A percentile compares a stretch with the other conserved stretches of the same genome.
Evolutionary conservation across 2,329 filamentous ascomycete species (phyloP).

Genomic region (Fusarium pseudocircinatum): DNA sequence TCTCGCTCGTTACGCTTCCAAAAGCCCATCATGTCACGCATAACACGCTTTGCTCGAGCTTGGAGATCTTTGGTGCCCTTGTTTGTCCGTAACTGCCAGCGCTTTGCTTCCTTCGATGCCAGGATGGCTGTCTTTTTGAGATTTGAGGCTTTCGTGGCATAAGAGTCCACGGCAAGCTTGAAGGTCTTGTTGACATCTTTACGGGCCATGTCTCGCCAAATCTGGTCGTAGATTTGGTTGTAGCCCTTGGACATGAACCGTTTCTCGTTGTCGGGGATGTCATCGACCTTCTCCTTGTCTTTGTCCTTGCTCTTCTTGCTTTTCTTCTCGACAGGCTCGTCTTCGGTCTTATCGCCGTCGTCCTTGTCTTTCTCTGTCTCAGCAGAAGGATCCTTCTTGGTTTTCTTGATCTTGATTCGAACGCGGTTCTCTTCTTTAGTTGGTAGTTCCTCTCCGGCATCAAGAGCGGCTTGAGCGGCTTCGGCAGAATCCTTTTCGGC

Average conservation of each 20-base stretch:
- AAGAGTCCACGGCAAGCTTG: constrained; percentile 86
- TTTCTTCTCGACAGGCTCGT: constrained; percentile 50
- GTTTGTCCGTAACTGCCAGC: constrained; percentile 97
- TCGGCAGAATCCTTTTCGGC: constrained; percentile 86
- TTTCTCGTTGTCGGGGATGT: constrained; percentile 65
- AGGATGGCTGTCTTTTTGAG: constrained; percentile 97
- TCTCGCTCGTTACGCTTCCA: constrained; percentile 99
- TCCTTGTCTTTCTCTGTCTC: constrained; percentile 57
- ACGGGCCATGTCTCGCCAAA: constrained; percentile 92
- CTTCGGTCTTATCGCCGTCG: constrained; percentile 56
- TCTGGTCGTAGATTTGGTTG: constrained; percentile 96
- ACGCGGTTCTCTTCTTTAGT: constrained; percentile 68
- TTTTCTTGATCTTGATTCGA: constrained; percentile 70
- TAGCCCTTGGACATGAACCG: constrained; percentile 90
- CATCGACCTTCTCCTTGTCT: constrained; percentile 62
- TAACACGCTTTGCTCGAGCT: constrained; percentile 94
- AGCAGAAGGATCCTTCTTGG: constrained; percentile 46
- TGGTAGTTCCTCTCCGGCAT: constrained; percentile 77
- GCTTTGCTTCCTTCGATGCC: constrained; percentile 94
- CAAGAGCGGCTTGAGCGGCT: constrained; percentile 84
- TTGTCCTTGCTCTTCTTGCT: constrained; percentile 62
- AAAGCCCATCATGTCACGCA: constrained; percentile 99
- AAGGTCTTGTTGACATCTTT: constrained; percentile 95
- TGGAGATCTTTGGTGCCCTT: constrained; percentile 99
- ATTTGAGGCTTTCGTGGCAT: constrained; percentile 90